phyloP scores from a whole-genome alignment of 441 rosid species.

The Cnidoscolus chayamansa region DNA sequence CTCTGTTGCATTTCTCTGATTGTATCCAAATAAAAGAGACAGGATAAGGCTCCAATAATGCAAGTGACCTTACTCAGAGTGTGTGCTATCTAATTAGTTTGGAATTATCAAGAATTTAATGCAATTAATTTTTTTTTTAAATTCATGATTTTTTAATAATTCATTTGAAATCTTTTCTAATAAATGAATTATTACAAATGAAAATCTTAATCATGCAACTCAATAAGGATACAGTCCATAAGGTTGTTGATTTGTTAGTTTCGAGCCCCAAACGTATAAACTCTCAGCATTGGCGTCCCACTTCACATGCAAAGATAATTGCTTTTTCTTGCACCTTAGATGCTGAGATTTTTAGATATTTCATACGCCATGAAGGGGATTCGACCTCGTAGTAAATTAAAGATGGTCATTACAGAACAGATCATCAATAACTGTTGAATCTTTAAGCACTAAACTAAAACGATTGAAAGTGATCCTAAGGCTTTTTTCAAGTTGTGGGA shows the following conservation, averaged over 20 bases:
- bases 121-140: too few relatives aligned
- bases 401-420: not conserved
- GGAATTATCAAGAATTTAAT: slow-evolving; percentile 12
- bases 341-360: too few relatives aligned
- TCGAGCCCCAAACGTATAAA: slow-evolving; percentile 9
- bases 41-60: slow-evolving; percentile 38
- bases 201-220: slow-evolving; percentile 19
- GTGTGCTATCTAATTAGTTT: slow-evolving; percentile 20
- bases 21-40: slow-evolving; percentile 45
- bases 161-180: too few relatives aligned
- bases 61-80: slow-evolving; percentile 34
- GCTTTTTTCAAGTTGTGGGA: not conserved
- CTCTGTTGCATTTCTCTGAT: slow-evolving; percentile 38
- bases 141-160: too few relatives aligned
- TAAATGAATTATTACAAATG: too few relatives aligned
- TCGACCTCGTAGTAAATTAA: too few relatives aligned
- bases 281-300: too few relatives aligned
- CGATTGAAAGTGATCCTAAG: not conserved
- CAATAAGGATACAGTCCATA: slow-evolving; percentile 15
- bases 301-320: too few relatives aligned
- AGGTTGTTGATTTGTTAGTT: slow-evolving; percentile 24
- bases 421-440: not conserved
- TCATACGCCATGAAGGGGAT: not conserved
- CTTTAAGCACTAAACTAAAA: not conserved
- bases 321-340: too few relatives aligned